A percentile compares a stretch with the other conserved stretches of the same genome.
Conservation (phyloP, 345 rosid species). For the Hibiscus tridactylites region DNA sequence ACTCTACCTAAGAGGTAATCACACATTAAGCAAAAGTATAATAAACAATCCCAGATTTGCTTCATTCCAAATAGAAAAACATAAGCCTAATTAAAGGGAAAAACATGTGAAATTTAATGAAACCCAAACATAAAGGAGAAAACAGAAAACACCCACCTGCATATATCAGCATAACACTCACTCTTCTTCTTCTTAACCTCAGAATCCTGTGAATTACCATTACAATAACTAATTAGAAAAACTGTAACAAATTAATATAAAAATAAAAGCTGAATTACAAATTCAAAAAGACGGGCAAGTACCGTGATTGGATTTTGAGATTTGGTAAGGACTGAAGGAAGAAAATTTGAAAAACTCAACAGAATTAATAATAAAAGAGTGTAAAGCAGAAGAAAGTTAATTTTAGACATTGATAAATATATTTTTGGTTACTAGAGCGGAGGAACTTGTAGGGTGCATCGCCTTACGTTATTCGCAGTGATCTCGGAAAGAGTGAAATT, state of each 20-base stretch:
- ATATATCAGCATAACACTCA: constrained; percentile 16
- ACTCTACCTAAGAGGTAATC: neutral
- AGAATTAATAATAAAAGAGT: neutral
- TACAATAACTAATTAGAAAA: neutral
- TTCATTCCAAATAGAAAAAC: neutral
- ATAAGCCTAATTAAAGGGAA: neutral
- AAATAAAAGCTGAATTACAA: neutral
- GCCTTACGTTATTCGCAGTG: neutral
- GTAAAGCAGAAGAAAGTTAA: neutral
- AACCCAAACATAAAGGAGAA: neutral
- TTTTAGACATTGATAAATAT: neutral
- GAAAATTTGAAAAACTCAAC: neutral
- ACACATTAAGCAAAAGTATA: neutral
- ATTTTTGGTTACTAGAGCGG: neutral
- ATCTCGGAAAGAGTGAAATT: neutral
- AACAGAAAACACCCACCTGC: neutral
- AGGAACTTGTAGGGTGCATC: neutral
- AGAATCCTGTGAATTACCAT: neutral
- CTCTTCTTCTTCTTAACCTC: constrained; percentile 13
- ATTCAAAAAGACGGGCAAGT: neutral
- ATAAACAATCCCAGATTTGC: neutral
- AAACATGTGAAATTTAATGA: neutral
- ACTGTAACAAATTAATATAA: too few relatives aligned
- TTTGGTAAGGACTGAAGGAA: constrained; percentile 2
- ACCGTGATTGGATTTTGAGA: constrained; percentile 13